Evolutionary conservation across 148 eudicot genomes (phyloP).

Genomic region (Vaccinium macrocarpon): DNA sequence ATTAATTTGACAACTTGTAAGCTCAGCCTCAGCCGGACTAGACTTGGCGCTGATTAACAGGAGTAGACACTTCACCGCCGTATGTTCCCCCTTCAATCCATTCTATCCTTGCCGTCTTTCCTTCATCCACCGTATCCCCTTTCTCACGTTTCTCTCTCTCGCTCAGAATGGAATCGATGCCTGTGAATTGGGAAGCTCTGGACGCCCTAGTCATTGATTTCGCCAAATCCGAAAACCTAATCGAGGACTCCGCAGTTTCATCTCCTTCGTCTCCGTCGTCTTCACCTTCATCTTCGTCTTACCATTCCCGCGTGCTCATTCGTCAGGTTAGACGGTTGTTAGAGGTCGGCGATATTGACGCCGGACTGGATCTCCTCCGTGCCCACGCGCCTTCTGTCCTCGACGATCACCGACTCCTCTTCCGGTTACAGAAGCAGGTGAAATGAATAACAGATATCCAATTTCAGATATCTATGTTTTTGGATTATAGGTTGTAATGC

Average conservation of each 20-base stretch:
- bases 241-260: slow-evolving; percentile 40
- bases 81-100: background rate
- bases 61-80: background rate
- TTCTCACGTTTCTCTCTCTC: slow-evolving; percentile 8
- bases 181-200: slow-evolving; percentile 87
- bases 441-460: background rate
- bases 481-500: background rate
- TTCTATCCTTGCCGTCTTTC: slow-evolving; percentile 5
- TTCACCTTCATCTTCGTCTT: slow-evolving; percentile 36
- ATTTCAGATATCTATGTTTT: background rate
- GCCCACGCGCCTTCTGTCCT: slow-evolving; percentile 54
- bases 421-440: slow-evolving; percentile 86
- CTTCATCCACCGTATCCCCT: background rate
- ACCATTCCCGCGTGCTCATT: slow-evolving; percentile 61
- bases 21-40: no score
- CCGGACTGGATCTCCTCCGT: slow-evolving; percentile 62
- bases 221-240: slow-evolving; percentile 72
- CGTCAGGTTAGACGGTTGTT: slow-evolving; percentile 56
- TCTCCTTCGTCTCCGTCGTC: slow-evolving; percentile 38
- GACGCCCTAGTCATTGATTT: slow-evolving; percentile 79
- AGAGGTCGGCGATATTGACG: slow-evolving; percentile 67
- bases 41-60: no score
- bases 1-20: no score
- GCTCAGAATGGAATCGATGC: slow-evolving; percentile 34
- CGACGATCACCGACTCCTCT: slow-evolving; percentile 76